Conservation (phyloP, 768 basidiomycete genomes). For the Pisolithus orientalis region DNA sequence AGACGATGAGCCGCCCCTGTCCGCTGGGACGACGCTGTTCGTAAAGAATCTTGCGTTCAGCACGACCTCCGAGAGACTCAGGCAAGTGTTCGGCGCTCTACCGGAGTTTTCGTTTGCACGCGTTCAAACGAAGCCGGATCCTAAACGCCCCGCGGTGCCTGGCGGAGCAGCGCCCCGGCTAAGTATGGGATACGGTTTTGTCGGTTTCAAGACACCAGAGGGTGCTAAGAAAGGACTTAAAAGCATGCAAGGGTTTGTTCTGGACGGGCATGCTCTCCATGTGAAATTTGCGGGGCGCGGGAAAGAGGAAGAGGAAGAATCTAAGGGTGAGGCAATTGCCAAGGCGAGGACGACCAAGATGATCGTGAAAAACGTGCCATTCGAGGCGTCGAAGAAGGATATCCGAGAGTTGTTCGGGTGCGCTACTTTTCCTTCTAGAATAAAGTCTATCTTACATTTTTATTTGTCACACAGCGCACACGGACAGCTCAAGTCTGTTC, state of each 20-base stretch:
- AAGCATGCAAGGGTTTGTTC: constrained; percentile 71
- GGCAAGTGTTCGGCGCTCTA: constrained; percentile 62
- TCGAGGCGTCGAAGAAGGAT: constrained; percentile 93
- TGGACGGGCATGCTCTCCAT: constrained; percentile 82
- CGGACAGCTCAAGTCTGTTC: constrained; percentile 90
- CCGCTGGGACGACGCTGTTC: constrained; percentile 78
- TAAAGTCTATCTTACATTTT: constrained; percentile 1
- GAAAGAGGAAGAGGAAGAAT: constrained; percentile 45
- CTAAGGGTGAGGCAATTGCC: constrained; percentile 29
- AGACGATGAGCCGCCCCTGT: constrained; percentile 37
- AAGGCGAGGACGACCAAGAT: constrained; percentile 83
- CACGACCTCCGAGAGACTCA: constrained; percentile 74
- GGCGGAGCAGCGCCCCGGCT: constrained; percentile 43
- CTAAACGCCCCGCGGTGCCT: constrained; percentile 46
- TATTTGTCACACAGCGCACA: constrained; percentile 51
- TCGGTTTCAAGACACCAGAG: constrained; percentile 77
- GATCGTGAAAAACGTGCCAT: constrained; percentile 97
- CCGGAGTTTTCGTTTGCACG: constrained; percentile 83
- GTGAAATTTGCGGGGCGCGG: constrained; percentile 88
- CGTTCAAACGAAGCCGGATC: constrained; percentile 87
- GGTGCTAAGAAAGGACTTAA: constrained; percentile 69
- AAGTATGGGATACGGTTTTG: constrained; percentile 96
- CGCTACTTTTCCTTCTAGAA: constrained; percentile 23
- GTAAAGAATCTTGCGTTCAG: constrained; percentile 94
- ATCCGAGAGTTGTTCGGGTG: constrained; percentile 85